Evolutionary conservation across 495 filamentous ascomycete species (phyloP).

Genomic region (Tuber microsphaerosporum): DNA sequence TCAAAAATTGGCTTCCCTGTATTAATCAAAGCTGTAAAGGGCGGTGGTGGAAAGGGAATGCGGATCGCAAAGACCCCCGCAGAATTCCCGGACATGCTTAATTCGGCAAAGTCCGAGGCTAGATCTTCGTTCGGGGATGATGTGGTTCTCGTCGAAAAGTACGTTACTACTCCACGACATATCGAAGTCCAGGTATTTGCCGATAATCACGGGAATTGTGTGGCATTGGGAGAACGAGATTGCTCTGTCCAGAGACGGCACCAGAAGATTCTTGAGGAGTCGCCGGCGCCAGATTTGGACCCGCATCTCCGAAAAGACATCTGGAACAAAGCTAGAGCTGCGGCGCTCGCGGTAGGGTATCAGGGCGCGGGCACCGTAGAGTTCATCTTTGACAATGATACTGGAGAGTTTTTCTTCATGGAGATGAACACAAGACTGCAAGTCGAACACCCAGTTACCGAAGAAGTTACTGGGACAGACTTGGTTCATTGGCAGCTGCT

Average conservation of each 20-base stretch:
- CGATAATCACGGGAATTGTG: slow-evolving; percentile 76
- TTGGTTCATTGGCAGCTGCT: slow-evolving; percentile 94
- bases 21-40: slow-evolving; percentile 92
- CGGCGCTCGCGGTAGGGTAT: slow-evolving; percentile 86
- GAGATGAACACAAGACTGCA: slow-evolving; percentile 98
- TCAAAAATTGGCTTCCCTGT: slow-evolving; percentile 83
- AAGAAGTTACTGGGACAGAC: slow-evolving; percentile 93
- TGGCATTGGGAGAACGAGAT: slow-evolving; percentile 77
- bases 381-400: slow-evolving; percentile 97
- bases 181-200: slow-evolving; percentile 98
- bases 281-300: slow-evolving; percentile 78
- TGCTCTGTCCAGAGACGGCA: slow-evolving; percentile 84
- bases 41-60: slow-evolving; percentile 98
- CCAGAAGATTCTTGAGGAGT: slow-evolving; percentile 97
- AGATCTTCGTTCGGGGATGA: slow-evolving; percentile 90
- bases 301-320: slow-evolving; percentile 74
- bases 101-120: slow-evolving; percentile 83
- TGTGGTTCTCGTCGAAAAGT: slow-evolving; percentile 94
- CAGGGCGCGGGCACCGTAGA: slow-evolving; percentile 95
- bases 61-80: slow-evolving; percentile 68
- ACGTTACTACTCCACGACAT: slow-evolving; percentile 86
- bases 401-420: slow-evolving; percentile 95
- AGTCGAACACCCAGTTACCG: slow-evolving; percentile 95
- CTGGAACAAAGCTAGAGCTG: slow-evolving; percentile 86
- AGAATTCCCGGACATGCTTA: slow-evolving; percentile 74